phyloP scores from a whole-genome alignment of 306 rosid genomes.

The Psophocarpus tetragonolobus region DNA sequence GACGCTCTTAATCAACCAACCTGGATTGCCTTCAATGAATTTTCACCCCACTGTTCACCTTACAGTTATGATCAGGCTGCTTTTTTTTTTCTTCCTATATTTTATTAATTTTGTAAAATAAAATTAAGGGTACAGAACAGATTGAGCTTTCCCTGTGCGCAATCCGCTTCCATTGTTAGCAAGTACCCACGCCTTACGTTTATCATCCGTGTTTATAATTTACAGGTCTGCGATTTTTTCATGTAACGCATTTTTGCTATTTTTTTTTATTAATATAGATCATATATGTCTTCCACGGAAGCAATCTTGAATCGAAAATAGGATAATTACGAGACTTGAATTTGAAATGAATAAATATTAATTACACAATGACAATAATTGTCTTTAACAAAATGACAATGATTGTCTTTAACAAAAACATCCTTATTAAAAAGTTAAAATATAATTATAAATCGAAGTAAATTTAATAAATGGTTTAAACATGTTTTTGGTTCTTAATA shows the following conservation, averaged over 20 bases:
- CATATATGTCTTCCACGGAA: no score
- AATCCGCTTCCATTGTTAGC: background rate
- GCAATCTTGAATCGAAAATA: no score
- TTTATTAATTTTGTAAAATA: background rate
- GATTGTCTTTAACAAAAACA: background rate
- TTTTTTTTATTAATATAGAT: no score
- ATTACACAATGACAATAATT: no score
- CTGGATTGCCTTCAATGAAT: background rate
- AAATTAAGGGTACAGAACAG: background rate
- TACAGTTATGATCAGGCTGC: background rate
- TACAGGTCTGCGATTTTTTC: background rate
- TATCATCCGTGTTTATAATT: background rate
- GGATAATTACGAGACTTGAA: no score
- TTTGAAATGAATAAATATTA: no score
- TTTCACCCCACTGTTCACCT: background rate
- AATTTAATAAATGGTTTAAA: background rate
- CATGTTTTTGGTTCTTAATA: no score
- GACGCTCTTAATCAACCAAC: background rate
- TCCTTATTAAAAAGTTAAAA: no score
- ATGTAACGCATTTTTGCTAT: background rate
- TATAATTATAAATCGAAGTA: no score
- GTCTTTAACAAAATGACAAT: background rate
- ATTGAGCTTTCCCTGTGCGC: background rate
- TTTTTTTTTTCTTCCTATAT: no score
- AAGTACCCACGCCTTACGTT: background rate